Evolutionary conservation across 2,329 filamentous ascomycete genomes (phyloP).

Genomic region (Aspergillus bombycis): DNA sequence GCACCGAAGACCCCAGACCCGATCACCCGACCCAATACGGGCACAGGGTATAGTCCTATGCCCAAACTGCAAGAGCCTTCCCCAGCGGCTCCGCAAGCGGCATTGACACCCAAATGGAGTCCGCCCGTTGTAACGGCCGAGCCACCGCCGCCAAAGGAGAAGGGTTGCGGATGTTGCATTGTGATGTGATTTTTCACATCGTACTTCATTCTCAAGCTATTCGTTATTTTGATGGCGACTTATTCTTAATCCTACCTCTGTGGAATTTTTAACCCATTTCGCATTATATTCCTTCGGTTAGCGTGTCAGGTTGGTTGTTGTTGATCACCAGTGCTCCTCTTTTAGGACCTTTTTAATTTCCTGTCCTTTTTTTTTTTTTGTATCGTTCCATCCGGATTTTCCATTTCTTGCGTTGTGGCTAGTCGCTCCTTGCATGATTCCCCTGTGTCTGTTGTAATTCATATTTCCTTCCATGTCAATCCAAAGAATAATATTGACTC

Average conservation of each 20-base stretch:
- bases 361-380: background rate
- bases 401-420: conserved; percentile 8
- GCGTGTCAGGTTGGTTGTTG: conserved; percentile 20
- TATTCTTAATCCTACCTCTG: background rate
- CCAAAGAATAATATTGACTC: conserved; percentile 3
- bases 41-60: conserved; percentile 55
- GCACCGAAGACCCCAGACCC: conserved; percentile 36
- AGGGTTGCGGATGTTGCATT: conserved; percentile 70
- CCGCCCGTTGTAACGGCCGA: conserved; percentile 56
- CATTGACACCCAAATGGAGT: conserved; percentile 42
- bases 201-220: background rate
- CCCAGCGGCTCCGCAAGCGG: conserved; percentile 36
- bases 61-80: conserved; percentile 49
- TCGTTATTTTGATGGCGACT: background rate
- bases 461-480: conserved; percentile 4
- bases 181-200: conserved; percentile 65
- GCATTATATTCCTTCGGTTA: conserved; percentile 20
- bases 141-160: conserved; percentile 52
- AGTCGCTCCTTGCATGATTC: conserved; percentile 14
- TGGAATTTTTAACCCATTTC: conserved; percentile 1
- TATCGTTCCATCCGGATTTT: conserved; percentile 1
- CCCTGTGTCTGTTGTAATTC: conserved; percentile 4
- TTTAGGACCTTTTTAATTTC: conserved; percentile 15
- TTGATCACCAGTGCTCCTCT: conserved; percentile 12
- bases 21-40: conserved; percentile 41